phyloP scores from a whole-genome alignment of 805 yeast genomes.

The Starmera dryadoides region DNA sequence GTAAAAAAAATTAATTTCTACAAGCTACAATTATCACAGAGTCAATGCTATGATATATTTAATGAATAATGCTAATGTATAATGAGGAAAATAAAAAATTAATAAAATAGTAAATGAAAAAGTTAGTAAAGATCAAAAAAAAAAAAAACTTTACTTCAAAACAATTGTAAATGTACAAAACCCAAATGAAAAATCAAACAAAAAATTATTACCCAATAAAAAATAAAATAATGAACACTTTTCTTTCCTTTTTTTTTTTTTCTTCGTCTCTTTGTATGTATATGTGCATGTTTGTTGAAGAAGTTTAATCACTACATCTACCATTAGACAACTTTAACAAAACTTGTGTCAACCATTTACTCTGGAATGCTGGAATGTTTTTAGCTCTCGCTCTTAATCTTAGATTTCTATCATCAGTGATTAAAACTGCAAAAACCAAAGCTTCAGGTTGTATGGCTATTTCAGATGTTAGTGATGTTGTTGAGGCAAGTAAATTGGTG shows the following conservation, averaged over 20 bases:
- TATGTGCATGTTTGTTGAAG: not conserved
- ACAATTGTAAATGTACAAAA: too few species aligned
- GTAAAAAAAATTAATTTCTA: too few species aligned
- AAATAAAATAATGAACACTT: not conserved
- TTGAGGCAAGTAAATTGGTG: too few species aligned
- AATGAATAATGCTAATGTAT: too few species aligned
- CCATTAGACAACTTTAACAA: constrained; percentile 38
- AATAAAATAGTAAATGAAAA: too few species aligned
- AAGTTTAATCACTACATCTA: constrained; percentile 40
- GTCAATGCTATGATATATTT: too few species aligned
- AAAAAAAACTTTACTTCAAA: too few species aligned
- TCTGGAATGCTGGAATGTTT: constrained; percentile 48
- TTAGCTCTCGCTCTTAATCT: constrained; percentile 53
- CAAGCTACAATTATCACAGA: too few species aligned
- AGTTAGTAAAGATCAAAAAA: too few species aligned
- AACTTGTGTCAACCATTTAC: constrained; percentile 53
- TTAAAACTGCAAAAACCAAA: constrained; percentile 37
- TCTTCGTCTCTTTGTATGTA: not conserved
- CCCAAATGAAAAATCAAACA: too few species aligned
- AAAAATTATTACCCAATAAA: too few species aligned
- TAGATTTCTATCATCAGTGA: constrained; percentile 74
- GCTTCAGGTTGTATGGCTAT: not conserved
- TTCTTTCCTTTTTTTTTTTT: constrained; percentile 1
- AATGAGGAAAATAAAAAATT: too few species aligned
- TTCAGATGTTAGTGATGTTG: not conserved